Conservation (phyloP, 2,329 filamentous ascomycete species). For the Lecanicillium sp. region DNA sequence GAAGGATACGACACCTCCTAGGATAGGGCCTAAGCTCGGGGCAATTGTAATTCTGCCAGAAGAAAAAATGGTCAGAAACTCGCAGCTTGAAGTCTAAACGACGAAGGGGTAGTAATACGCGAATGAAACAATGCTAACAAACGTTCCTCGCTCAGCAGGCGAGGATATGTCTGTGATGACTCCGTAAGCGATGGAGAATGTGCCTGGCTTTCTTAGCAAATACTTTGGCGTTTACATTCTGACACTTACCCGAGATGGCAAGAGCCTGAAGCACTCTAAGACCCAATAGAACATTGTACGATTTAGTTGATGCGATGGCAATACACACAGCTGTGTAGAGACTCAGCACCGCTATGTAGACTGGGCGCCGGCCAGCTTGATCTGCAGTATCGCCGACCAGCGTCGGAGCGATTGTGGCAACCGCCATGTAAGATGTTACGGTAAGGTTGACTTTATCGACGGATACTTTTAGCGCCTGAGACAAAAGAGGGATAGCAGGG, state of each 20-base stretch:
- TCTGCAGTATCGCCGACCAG: constrained; percentile 11
- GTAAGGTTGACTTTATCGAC: constrained; percentile 14
- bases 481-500: constrained; percentile 5
- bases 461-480: constrained; percentile 4
- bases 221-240: not conserved
- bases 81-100: too few relatives aligned
- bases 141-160: constrained; percentile 9
- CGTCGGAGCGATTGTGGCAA: constrained; percentile 1
- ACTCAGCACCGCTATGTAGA: not conserved
- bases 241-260: constrained; percentile 2
- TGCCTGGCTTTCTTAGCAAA: not conserved
- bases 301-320: constrained; percentile 10
- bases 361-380: constrained; percentile 8
- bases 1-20: constrained; percentile 28
- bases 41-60: constrained; percentile 8
- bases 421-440: constrained; percentile 13
- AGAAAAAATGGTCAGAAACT: not conserved
- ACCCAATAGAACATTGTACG: constrained; percentile 2
- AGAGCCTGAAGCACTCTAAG: constrained; percentile 10
- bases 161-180: constrained; percentile 14
- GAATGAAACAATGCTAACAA: constrained; percentile 15
- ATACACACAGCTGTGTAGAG: constrained; percentile 11
- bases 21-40: constrained; percentile 25
- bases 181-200: constrained; percentile 13
- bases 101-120: too few relatives aligned